Evolutionary conservation across 352 stramenopile genomes (phyloP).

Genomic region (Phytophthora megakarya): DNA sequence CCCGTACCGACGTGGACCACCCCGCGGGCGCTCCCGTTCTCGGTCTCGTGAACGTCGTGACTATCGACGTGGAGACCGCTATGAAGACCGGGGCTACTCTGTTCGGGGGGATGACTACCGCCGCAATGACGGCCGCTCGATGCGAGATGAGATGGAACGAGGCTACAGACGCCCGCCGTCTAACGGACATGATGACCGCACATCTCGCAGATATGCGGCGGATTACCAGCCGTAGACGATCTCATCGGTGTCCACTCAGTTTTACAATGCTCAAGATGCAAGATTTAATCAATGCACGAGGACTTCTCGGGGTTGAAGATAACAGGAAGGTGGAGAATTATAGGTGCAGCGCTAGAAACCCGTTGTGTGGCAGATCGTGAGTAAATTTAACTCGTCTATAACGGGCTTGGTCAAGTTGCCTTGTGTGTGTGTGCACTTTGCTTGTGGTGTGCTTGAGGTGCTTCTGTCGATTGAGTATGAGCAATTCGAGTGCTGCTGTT

Average conservation of each 20-base stretch:
- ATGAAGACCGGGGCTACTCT: constrained; percentile 46
- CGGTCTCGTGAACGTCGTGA: constrained; percentile 35
- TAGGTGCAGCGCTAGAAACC: constrained; percentile 6
- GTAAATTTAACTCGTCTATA: constrained; percentile 34
- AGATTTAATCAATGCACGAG: constrained; percentile 12
- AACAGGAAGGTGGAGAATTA: constrained; percentile 20
- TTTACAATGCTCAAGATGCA: constrained; percentile 10
- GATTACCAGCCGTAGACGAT: constrained; percentile 49
- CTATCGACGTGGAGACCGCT: constrained; percentile 33
- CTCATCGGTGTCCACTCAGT: background rate
- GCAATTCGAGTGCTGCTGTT: constrained; percentile 7
- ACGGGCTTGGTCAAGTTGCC: constrained; percentile 5
- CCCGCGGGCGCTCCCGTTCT: constrained; percentile 29
- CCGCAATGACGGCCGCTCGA: constrained; percentile 21
- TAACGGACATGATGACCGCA: constrained; percentile 63
- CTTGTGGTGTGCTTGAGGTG: constrained; percentile 2
- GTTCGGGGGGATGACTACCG: constrained; percentile 23
- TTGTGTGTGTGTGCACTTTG: constrained; percentile 2
- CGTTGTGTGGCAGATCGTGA: background rate
- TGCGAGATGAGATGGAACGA: constrained; percentile 34
- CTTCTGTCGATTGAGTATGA: no score
- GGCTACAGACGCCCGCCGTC: constrained; percentile 45
- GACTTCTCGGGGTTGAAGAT: background rate
- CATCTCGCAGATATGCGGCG: constrained; percentile 49
- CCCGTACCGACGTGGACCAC: constrained; percentile 17